Evolutionary conservation across 2,329 filamentous ascomycete species (phyloP).

Genomic region (Fusarium fujikuroi): DNA sequence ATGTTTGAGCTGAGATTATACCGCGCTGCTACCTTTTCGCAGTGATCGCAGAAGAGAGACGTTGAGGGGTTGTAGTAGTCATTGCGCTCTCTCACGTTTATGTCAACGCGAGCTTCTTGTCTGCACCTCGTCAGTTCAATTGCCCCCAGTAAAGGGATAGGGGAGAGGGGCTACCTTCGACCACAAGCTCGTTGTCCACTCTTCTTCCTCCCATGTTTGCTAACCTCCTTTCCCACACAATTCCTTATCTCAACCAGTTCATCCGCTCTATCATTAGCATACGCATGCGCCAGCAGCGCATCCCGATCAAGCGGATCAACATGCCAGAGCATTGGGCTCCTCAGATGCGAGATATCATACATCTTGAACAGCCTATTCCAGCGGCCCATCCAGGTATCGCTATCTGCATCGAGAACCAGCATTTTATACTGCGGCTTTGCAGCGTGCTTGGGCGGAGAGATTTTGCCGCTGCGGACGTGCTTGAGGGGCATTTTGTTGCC

Average conservation of each 20-base stretch:
- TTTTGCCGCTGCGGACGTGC: slow-evolving; percentile 50
- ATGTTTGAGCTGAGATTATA: slow-evolving; percentile 62
- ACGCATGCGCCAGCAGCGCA: slow-evolving; percentile 75
- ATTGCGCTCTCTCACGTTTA: slow-evolving; percentile 74
- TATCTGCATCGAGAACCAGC: slow-evolving; percentile 74
- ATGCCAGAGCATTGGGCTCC: slow-evolving; percentile 87
- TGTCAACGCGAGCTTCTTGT: slow-evolving; percentile 59
- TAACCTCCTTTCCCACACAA: slow-evolving; percentile 82
- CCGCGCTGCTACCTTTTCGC: slow-evolving; percentile 64
- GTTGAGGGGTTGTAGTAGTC: slow-evolving; percentile 76
- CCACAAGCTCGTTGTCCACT: slow-evolving; percentile 49
- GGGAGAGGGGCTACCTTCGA: slow-evolving; percentile 53
- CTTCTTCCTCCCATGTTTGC: slow-evolving; percentile 82
- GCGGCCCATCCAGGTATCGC: slow-evolving; percentile 72
- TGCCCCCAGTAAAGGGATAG: no score
- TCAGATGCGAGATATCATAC: slow-evolving; percentile 76
- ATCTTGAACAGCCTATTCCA: slow-evolving; percentile 77
- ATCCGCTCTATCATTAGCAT: slow-evolving; percentile 66
- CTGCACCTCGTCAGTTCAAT: slow-evolving; percentile 31
- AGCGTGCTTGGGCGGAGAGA: slow-evolving; percentile 11
- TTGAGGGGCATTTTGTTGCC: slow-evolving; percentile 69
- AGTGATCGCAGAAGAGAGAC: slow-evolving; percentile 71
- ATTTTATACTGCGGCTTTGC: slow-evolving; percentile 54
- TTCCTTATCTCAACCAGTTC: slow-evolving; percentile 77
- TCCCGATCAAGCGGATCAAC: slow-evolving; percentile 80